Base-by-base conservation (phyloP, 2,329 filamentous ascomycete genomes). In the Emydomyces testavorans region DNA sequence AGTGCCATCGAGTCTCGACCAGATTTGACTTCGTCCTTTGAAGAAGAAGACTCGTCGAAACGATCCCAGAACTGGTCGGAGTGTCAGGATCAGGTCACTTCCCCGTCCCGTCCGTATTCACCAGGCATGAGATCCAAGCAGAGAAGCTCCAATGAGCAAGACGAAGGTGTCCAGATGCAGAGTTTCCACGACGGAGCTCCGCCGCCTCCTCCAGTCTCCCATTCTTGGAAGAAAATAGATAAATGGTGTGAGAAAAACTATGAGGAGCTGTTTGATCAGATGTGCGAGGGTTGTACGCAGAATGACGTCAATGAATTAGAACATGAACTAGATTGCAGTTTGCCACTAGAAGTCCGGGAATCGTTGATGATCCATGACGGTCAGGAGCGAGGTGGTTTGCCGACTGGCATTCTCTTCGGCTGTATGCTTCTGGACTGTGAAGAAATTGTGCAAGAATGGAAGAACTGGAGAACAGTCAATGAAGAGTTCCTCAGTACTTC, bases 221-320 rank as follows among this genome's bases (percentile, higher is more conserved):
- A 95, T 69, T 94, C 90, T 11, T 98, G 92, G 92, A 81, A 77
- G 63, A 85, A 89, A 66, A 95, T 98, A 62, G 90, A 96, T 64
- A 75, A 77, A 34, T 98, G 92, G 92, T 77, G 85, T 48, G 92
- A 96, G 60, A 85, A 92, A 53, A 86, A 96, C 68, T 98, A 95
- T 65, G 84, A 86, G 51, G 92, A 98, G 67, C 78, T 98, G 24
- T 92, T 75, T 58, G 92, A 98, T 67, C 89, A 98, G 65, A 72
- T 98, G 28, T 85, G 90, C 63, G 89, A 94, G 65, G 88, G 86
- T 24, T 88, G 84, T 62, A 96, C 92, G 4, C 75, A 79, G 61
- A 98, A 98, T 68, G 92, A 98, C 62, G 74, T 98, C 62, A 96
- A 95, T 65, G 92, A 96, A 67, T 73, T 98, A 46, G 92, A 98